phyloP scores from a whole-genome alignment of 2,329 filamentous ascomycete genomes.

The Periglandula ipomoeae region DNA sequence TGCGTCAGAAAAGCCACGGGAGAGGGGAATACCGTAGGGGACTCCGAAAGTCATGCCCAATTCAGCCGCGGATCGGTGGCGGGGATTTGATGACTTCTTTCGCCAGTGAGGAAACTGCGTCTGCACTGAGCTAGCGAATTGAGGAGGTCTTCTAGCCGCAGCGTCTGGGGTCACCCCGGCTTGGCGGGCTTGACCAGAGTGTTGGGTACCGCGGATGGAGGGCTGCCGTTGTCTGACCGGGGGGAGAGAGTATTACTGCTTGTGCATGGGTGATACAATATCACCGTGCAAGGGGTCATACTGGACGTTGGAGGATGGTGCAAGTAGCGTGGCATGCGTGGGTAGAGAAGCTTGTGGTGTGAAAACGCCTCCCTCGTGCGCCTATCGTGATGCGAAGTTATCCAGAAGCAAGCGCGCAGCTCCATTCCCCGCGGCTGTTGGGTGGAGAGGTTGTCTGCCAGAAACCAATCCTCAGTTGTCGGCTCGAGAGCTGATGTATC shows the following conservation, averaged over 20 bases:
- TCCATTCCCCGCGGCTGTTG: not conserved
- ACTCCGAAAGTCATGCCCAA: not conserved
- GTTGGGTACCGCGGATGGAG: conserved; percentile 5
- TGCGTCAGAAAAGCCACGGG: too few relatives aligned
- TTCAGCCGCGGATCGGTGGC: conserved; percentile 3
- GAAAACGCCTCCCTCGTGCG: not conserved
- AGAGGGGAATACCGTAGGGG: too few relatives aligned
- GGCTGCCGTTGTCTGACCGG: not conserved
- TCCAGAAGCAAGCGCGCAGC: not conserved
- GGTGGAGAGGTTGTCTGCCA: not conserved
- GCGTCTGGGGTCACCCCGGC: not conserved
- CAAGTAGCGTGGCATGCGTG: too few relatives aligned
- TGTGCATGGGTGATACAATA: not conserved
- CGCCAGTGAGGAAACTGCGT: not conserved
- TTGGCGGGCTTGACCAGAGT: conserved; percentile 2
- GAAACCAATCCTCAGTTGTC: too few relatives aligned
- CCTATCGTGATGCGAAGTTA: not conserved
- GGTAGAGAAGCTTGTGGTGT: too few relatives aligned
- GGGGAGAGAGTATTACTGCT: not conserved
- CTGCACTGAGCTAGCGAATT: conserved; percentile 1
- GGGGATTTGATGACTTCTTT: not conserved
- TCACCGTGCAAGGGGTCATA: not conserved
- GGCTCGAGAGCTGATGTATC: too few relatives aligned
- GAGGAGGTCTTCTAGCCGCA: not conserved
- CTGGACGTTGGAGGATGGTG: too few relatives aligned